These are phyloP conservation scores for Geotrichum armillariae DNA, from an alignment of 1,139 yeast species.

Conservation along the genomic window DNA sequence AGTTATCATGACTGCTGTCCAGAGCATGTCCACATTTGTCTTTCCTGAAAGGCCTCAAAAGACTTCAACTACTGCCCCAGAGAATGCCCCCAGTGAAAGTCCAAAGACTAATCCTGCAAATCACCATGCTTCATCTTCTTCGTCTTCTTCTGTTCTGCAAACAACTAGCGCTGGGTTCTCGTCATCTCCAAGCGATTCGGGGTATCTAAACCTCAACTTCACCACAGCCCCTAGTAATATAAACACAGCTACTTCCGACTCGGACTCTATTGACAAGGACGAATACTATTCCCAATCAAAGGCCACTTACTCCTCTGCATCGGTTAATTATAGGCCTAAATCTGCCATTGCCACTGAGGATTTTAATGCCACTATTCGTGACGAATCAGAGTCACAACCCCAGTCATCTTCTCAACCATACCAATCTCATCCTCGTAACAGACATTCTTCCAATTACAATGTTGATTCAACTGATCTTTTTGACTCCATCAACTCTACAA, in stretches of 20 bases:
- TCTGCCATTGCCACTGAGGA: constrained; percentile 2
- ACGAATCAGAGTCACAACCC: constrained; percentile 11
- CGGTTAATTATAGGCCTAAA: constrained; percentile 7
- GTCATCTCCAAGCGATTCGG: constrained; percentile 10
- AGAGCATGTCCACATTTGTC: constrained; percentile 17
- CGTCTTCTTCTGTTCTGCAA: neutral
- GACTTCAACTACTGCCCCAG: constrained; percentile 4
- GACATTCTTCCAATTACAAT: constrained; percentile 15
- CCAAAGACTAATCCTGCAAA: neutral
- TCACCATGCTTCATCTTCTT: constrained; percentile 2
- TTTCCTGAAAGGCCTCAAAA: constrained; percentile 15
- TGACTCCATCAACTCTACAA: neutral
- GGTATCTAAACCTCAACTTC: constrained; percentile 5
- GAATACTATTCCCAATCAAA: constrained; percentile 5
- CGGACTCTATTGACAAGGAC: constrained; percentile 5
- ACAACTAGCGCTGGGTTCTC: neutral
- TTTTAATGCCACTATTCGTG: constrained; percentile 10
- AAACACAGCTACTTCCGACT: neutral
- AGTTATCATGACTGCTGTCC: constrained; percentile 16
- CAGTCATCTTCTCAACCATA: neutral
- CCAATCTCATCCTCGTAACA: neutral
- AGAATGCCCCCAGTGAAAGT: constrained; percentile 1
- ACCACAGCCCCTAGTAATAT: neutral
- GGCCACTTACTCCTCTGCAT: constrained; percentile 9
- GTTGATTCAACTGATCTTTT: constrained; percentile 7